Base-by-base conservation (phyloP, 2,329 filamentous ascomycete genomes). In the Rutstroemia sp. region DNA sequence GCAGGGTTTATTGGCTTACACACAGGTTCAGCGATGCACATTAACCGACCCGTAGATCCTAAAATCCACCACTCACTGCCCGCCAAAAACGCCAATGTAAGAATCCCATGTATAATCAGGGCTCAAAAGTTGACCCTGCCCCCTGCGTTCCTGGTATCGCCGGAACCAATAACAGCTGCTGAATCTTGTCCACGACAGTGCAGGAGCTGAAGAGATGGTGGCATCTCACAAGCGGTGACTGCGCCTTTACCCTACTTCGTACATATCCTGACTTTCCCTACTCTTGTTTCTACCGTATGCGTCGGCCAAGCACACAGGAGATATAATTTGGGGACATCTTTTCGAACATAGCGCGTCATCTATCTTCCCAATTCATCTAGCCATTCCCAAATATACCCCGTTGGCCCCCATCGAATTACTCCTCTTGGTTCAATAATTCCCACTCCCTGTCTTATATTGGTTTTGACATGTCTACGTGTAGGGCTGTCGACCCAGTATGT, bases 161-260 rank as follows among this genome's bases (percentile, higher is more conserved):
- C 30, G 12, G 10, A 34, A 12, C 30, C 30, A 34, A 34, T 34
- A 19, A 5, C 4, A 19, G n/a, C 12, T 46, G 19, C 51, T 39
- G 3, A 5, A 12, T 34, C 5, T 34, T 9, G 9, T 14, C 4
- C 8, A 14, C 9, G 4, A 12, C 30, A 4, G 30, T 34, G 30
- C 25, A 34, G 2, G 30, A 55, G 53, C 53, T 55, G 53, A 55
- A 50, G 53, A n/a, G 23, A 34, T 34, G 45, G 34, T 44, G 25
- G 25, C 17, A 55, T 55, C 46, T 55, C 25, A 25, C 52, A 54
- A 49, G 52, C 52, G 52, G 45, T 54, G 45, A 42, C 52, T 54
- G 52, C 52, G 52, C 45, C 44, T 19, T 19, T 19, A 23, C 46
- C 25, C 23, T 30, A 19, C 45, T 23, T 8, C 16, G n/a, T 21